Conservation (phyloP, 2,329 filamentous ascomycete genomes). For the Aspergillus ochraceoroseus region DNA sequence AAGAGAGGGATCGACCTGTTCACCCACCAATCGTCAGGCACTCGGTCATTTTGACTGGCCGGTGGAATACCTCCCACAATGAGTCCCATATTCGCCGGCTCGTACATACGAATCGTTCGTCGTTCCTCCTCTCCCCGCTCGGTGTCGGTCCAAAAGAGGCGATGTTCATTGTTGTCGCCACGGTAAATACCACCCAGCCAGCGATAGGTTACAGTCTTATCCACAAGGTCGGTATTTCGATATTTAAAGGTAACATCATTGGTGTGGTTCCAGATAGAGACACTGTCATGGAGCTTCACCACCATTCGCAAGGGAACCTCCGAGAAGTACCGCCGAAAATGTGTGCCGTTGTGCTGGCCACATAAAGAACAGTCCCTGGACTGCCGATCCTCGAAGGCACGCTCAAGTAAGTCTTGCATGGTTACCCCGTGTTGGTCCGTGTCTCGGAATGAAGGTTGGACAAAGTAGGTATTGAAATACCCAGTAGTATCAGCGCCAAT, state of each 20-base stretch:
- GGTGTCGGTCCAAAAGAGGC: conserved; percentile 33
- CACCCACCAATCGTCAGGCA: conserved; percentile 28
- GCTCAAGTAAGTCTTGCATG: conserved; percentile 21
- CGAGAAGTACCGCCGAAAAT: conserved; percentile 15
- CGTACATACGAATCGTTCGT: conserved; percentile 29
- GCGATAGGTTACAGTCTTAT: conserved; percentile 28
- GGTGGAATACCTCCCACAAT: conserved; percentile 27
- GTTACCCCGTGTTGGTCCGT: conserved; percentile 19
- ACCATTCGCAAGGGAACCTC: conserved; percentile 32
- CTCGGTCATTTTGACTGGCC: conserved; percentile 15
- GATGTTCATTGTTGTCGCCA: conserved; percentile 16
- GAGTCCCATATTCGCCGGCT: conserved; percentile 25
- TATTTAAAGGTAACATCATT: conserved; percentile 26
- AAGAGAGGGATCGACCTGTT: conserved; percentile 24
- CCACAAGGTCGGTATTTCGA: conserved; percentile 13
- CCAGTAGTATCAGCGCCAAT: background rate
- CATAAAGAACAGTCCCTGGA: conserved; percentile 13
- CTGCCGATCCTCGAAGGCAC: conserved; percentile 13
- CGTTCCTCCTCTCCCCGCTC: conserved; percentile 25
- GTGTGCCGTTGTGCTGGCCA: conserved; percentile 2
- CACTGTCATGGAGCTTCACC: conserved; percentile 18
- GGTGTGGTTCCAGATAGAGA: conserved; percentile 24
- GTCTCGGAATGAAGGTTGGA: background rate
- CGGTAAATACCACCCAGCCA: conserved; percentile 40
- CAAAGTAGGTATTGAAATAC: background rate